Conservation (phyloP, 2,329 filamentous ascomycete genomes). For the Trichoderma sp. region DNA sequence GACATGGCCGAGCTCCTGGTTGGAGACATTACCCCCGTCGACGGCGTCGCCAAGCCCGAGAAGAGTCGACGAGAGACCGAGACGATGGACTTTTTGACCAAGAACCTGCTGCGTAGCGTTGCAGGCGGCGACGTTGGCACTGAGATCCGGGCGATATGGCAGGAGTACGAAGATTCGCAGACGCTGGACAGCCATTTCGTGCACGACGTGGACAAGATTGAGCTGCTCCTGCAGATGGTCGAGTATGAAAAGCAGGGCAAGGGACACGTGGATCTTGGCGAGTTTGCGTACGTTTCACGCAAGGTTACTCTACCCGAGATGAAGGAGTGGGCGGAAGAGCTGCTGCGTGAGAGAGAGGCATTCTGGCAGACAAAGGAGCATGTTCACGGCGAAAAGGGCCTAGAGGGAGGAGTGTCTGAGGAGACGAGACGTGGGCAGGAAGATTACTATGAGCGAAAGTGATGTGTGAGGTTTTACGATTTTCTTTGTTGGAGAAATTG, state of each 20-base stretch:
- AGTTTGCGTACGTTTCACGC: conserved; percentile 80
- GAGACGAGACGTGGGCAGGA: conserved; percentile 49
- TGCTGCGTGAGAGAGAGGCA: conserved; percentile 74
- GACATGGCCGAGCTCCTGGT: conserved; percentile 97
- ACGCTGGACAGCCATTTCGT: conserved; percentile 88
- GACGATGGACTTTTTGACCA: conserved; percentile 90
- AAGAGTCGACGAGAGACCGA: conserved; percentile 85
- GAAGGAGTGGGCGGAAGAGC: conserved; percentile 74
- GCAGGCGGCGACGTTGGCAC: conserved; percentile 69
- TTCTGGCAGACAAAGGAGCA: conserved; percentile 67
- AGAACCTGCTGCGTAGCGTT: conserved; percentile 72
- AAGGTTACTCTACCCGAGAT: conserved; percentile 78
- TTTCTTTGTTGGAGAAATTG: not conserved
- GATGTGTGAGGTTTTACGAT: not conserved
- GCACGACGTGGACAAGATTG: conserved; percentile 97
- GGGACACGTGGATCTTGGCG: conserved; percentile 73
- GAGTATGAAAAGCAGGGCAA: conserved; percentile 83
- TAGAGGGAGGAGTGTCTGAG: conserved; percentile 43
- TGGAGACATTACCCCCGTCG: conserved; percentile 94
- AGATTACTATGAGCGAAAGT: conserved; percentile 51
- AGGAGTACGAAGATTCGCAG: conserved; percentile 89
- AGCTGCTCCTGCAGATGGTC: conserved; percentile 91
- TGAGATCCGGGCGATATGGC: conserved; percentile 81
- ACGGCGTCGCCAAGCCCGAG: conserved; percentile 81
- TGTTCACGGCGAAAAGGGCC: conserved; percentile 51